A percentile compares a stretch with the other conserved stretches of the same genome.
Conservation (phyloP, 345 rosid species). For the Eucalyptus rudis region DNA sequence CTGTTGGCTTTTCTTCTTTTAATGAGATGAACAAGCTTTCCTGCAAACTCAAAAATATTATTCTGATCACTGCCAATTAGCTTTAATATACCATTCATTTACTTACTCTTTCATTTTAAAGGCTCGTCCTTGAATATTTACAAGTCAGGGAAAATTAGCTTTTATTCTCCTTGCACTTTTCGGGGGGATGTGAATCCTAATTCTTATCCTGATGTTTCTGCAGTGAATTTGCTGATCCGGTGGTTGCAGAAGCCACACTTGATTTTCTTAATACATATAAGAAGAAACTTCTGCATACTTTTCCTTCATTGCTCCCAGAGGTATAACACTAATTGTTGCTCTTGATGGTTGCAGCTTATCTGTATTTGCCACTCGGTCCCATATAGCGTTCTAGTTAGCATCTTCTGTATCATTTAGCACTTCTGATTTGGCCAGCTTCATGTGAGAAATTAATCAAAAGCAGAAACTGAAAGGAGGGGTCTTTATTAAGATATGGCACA, state of each 20-base stretch:
- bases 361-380: background rate
- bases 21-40: background rate
- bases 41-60: background rate
- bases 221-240: constrained; percentile 93
- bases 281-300: constrained; percentile 50
- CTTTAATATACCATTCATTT: background rate
- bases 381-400: background rate
- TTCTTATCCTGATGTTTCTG: constrained; percentile 8
- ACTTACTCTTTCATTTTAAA: background rate
- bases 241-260: constrained; percentile 87
- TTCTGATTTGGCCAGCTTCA: background rate
- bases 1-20: background rate
- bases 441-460: background rate
- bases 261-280: constrained; percentile 59
- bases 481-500: background rate
- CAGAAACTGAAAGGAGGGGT: background rate
- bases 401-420: background rate
- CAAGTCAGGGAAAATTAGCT: background rate
- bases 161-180: background rate
- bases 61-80: background rate
- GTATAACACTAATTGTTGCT: constrained; percentile 10
- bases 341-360: background rate
- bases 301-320: constrained; percentile 80
- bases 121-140: background rate
- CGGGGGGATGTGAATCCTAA: background rate